These are phyloP conservation scores for Thelonectria blattea DNA, from an alignment of 2,329 filamentous ascomycete genomes.

Conservation along the genomic window DNA sequence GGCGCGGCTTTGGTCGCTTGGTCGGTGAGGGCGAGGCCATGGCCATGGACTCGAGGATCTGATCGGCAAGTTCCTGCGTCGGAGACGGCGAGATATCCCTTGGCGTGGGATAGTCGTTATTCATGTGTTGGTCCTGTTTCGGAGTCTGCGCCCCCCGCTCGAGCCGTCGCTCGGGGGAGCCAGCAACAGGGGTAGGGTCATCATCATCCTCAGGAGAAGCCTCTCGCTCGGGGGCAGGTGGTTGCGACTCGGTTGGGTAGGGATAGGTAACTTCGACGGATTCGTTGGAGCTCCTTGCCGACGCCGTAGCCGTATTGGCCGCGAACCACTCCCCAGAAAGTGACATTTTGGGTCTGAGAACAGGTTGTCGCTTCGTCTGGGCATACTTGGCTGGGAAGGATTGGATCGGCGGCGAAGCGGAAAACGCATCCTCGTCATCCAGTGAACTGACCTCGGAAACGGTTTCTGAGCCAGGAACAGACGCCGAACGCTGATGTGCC, in stretches of 20 bases:
- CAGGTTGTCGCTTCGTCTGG: constrained; percentile 29
- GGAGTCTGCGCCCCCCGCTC: constrained; percentile 11
- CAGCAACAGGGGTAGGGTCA: constrained; percentile 21
- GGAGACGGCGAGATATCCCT: constrained; percentile 23
- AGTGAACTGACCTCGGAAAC: constrained; percentile 60
- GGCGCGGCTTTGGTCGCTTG: constrained; percentile 56
- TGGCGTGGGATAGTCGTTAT: constrained; percentile 11
- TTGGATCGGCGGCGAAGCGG: constrained; percentile 29
- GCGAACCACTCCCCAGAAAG: constrained; percentile 33
- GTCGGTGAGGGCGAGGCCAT: constrained; percentile 63
- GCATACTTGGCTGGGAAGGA: constrained; percentile 35
- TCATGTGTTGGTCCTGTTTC: background rate
- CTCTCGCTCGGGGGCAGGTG: background rate
- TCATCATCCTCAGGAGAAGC: constrained; percentile 30
- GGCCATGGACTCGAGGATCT: constrained; percentile 62
- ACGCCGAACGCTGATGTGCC: constrained; percentile 3
- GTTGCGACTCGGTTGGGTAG: constrained; percentile 5
- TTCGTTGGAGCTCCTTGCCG: constrained; percentile 28
- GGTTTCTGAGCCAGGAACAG: constrained; percentile 24
- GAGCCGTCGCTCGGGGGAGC: constrained; percentile 23
- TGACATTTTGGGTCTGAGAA: constrained; percentile 38
- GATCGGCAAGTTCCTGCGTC: constrained; percentile 59
- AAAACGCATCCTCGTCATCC: constrained; percentile 51
- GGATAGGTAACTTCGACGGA: constrained; percentile 25
- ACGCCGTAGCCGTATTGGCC: constrained; percentile 20